Evolutionary conservation across 1,284 basidiomycete genomes (phyloP).

Genomic region (Tausonia pullulans): DNA sequence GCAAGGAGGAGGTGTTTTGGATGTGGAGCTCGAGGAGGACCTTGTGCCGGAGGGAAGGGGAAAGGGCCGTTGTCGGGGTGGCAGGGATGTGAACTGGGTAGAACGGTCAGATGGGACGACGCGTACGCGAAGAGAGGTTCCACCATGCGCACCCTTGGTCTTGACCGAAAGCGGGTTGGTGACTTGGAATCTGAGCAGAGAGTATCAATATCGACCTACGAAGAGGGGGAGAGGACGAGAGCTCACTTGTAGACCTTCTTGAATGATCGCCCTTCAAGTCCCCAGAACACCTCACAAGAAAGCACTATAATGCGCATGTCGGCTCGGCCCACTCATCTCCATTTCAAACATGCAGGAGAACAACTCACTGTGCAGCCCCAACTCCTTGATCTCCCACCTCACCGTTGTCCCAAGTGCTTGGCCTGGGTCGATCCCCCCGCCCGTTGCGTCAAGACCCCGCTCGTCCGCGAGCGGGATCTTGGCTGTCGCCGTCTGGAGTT

Average conservation of each 20-base stretch:
- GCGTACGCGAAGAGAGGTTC: not conserved
- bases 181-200: constrained; percentile 8
- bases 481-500: constrained; percentile 5
- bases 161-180: constrained; percentile 16
- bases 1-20: constrained; percentile 12
- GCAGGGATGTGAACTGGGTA: constrained; percentile 9
- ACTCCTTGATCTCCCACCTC: constrained; percentile 15
- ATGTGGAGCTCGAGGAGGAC: constrained; percentile 16
- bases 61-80: constrained; percentile 4
- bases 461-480: constrained; percentile 3
- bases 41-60: constrained; percentile 3
- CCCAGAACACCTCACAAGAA: constrained; percentile 12
- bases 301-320: not conserved
- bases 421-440: constrained; percentile 2
- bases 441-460: constrained; percentile 1
- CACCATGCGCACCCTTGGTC: constrained; percentile 2
- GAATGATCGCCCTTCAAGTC: constrained; percentile 2
- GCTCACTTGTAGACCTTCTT: constrained; percentile 17
- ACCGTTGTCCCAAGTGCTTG: constrained; percentile 2
- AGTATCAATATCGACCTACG: too few species aligned
- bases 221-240: too few species aligned
- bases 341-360: too few species aligned
- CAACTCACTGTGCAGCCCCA: constrained; percentile 6
- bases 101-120: not conserved
- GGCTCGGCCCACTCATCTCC: too few species aligned